phyloP scores from a whole-genome alignment of 2,329 filamentous ascomycete species.

The Tolypocladium nubicola region DNA sequence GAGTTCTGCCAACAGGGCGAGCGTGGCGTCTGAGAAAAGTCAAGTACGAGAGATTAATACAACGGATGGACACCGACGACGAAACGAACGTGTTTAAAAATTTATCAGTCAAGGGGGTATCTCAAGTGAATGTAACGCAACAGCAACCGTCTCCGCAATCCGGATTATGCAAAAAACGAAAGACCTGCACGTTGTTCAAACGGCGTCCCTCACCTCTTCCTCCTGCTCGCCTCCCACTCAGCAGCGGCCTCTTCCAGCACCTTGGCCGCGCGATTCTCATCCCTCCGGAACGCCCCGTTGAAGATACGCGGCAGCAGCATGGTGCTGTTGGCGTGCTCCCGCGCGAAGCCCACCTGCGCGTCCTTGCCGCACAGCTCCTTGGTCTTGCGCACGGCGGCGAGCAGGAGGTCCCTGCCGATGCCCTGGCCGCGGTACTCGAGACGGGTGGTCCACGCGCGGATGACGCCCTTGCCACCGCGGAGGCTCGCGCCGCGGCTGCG shows the following conservation, averaged over 20 bases:
- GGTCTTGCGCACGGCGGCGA: slow-evolving; percentile 60
- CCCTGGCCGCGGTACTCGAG: slow-evolving; percentile 59
- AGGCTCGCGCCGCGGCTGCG: slow-evolving; percentile 28
- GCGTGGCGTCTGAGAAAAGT: not conserved
- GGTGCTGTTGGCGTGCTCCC: slow-evolving; percentile 65
- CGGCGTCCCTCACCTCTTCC: slow-evolving; percentile 27
- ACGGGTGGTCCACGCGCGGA: slow-evolving; percentile 75
- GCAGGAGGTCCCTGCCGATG: slow-evolving; percentile 60
- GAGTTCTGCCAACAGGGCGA: not conserved
- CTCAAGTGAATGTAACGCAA: slow-evolving; percentile 7
- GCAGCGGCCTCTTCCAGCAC: slow-evolving; percentile 40
- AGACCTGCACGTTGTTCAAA: not conserved
- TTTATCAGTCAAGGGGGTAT: slow-evolving; percentile 13
- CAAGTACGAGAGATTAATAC: not conserved
- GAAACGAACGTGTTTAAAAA: not conserved
- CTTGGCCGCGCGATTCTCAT: slow-evolving; percentile 46
- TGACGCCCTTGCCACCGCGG: slow-evolving; percentile 54
- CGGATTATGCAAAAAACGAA: slow-evolving; percentile 6
- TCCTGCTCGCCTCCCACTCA: slow-evolving; percentile 35
- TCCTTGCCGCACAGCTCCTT: slow-evolving; percentile 58
- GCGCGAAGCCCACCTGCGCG: slow-evolving; percentile 60
- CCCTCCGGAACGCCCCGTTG: slow-evolving; percentile 47
- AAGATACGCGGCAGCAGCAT: slow-evolving; percentile 53
- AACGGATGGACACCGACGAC: not conserved
- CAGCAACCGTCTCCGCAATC: not conserved